A percentile compares a stretch with the other conserved stretches of the same genome.
Conservation (phyloP, 495 filamentous ascomycete genomes). For the Lepidopterella palustris region DNA sequence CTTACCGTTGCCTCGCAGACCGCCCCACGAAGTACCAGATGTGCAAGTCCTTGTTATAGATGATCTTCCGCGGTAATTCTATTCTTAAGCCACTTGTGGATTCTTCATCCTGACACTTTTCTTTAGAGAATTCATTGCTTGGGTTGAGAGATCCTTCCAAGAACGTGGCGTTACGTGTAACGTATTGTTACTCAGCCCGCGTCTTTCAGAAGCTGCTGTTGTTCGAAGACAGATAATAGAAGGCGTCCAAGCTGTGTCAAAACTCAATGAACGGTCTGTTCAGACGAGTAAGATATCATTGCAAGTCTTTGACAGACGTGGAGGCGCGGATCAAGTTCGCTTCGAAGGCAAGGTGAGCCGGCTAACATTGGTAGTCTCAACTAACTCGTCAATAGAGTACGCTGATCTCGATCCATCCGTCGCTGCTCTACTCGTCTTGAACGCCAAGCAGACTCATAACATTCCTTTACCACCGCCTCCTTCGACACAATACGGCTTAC, state of each 20-base stretch:
- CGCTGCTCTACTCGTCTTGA: slow-evolving; percentile 70
- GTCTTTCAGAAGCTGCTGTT: slow-evolving; percentile 66
- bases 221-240: slow-evolving; percentile 81
- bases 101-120: background rate
- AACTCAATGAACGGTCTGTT: slow-evolving; percentile 63
- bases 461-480: slow-evolving; percentile 22
- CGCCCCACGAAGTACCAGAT: slow-evolving; percentile 75
- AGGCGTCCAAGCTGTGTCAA: slow-evolving; percentile 78
- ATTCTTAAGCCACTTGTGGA: background rate
- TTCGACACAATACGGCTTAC: slow-evolving; percentile 15
- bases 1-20: slow-evolving; percentile 65
- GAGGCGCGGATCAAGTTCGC: slow-evolving; percentile 59
- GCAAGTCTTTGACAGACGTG: slow-evolving; percentile 77
- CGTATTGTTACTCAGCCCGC: slow-evolving; percentile 68
- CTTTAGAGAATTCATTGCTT: slow-evolving; percentile 67
- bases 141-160: slow-evolving; percentile 70
- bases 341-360: slow-evolving; percentile 55
- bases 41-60: slow-evolving; percentile 81
- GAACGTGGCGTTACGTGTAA: slow-evolving; percentile 65
- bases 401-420: slow-evolving; percentile 67
- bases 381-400: slow-evolving; percentile 53
- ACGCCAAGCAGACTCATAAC: slow-evolving; percentile 56
- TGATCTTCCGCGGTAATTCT: slow-evolving; percentile 61
- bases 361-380: background rate
- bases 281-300: slow-evolving; percentile 64